Conservation (phyloP, 2,329 filamentous ascomycete species). For the Trichoderma gracile region DNA sequence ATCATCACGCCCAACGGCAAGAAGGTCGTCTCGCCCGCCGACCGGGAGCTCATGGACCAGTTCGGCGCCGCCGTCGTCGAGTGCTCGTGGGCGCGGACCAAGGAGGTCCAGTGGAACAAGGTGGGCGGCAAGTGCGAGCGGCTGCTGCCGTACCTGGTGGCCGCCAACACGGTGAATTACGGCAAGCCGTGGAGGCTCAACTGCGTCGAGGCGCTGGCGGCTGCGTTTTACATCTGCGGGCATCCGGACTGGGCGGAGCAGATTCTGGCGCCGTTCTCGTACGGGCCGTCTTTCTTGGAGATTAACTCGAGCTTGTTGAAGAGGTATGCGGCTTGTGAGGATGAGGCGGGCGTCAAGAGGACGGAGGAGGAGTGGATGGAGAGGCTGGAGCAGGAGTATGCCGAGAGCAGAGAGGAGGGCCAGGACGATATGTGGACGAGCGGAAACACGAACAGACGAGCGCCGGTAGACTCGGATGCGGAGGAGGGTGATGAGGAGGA, state of each 20-base stretch:
- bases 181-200: constrained; percentile 93
- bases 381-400: constrained; percentile 86
- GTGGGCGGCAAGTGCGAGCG: constrained; percentile 94
- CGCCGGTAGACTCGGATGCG: constrained; percentile 54
- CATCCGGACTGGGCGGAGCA: constrained; percentile 87
- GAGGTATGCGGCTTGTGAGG: constrained; percentile 79
- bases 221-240: constrained; percentile 90
- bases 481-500: constrained; percentile 51
- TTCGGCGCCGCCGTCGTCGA: constrained; percentile 95
- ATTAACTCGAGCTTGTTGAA: constrained; percentile 85
- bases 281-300: constrained; percentile 83
- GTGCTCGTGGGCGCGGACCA: constrained; percentile 91
- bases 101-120: constrained; percentile 85
- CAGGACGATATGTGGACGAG: constrained; percentile 83
- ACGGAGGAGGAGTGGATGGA: constrained; percentile 86
- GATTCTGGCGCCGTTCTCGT: constrained; percentile 80
- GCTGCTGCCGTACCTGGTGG: constrained; percentile 89
- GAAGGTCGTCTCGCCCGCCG: constrained; percentile 77
- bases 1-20: constrained; percentile 96
- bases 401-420: constrained; percentile 70
- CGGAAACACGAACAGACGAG: constrained; percentile 78
- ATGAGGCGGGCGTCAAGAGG: constrained; percentile 80
- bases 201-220: constrained; percentile 91
- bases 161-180: constrained; percentile 96
- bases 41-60: constrained; percentile 77